A percentile compares a stretch with the other conserved stretches of the same genome.
These are phyloP conservation scores for Phytophthora tentaculata DNA, from an alignment of 352 stramenopile species.

Conservation along the genomic window DNA sequence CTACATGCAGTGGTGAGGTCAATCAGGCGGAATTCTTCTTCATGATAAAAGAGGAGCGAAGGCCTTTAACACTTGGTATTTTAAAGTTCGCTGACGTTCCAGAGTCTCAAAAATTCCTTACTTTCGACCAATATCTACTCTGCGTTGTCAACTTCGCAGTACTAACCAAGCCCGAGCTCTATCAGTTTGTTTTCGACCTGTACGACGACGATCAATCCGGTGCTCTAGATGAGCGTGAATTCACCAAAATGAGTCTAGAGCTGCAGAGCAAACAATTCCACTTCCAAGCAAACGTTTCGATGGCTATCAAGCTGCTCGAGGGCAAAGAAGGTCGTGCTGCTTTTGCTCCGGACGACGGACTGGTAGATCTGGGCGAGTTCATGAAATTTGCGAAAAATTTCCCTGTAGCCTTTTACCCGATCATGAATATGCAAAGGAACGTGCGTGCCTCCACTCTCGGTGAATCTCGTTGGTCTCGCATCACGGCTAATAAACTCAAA, in stretches of 20 bases:
- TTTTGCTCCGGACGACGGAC: conserved; percentile 39
- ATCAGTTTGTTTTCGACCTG: conserved; percentile 74
- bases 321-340: conserved; percentile 36
- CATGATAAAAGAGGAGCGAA: conserved; percentile 68
- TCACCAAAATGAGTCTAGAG: conserved; percentile 67
- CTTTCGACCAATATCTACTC: conserved; percentile 69
- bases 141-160: conserved; percentile 65
- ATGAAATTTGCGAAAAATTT: conserved; percentile 61
- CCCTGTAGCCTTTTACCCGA: conserved; percentile 59
- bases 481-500: conserved; percentile 58
- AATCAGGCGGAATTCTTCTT: conserved; percentile 79
- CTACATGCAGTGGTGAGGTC: conserved; percentile 57
- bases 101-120: conserved; percentile 58
- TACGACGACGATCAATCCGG: conserved; percentile 69
- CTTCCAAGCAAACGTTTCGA: conserved; percentile 69
- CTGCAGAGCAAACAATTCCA: conserved; percentile 71
- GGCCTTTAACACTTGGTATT: conserved; percentile 61
- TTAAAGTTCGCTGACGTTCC: conserved; percentile 50
- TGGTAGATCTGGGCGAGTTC: conserved; percentile 56
- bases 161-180: conserved; percentile 71
- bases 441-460: conserved; percentile 48
- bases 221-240: conserved; percentile 66
- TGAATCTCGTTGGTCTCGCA: conserved; percentile 45
- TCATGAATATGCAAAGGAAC: conserved; percentile 69
- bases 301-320: conserved; percentile 59